Evolutionary conservation across 2,329 filamentous ascomycete genomes (phyloP).

Genomic region (Aureobasidium lini): DNA sequence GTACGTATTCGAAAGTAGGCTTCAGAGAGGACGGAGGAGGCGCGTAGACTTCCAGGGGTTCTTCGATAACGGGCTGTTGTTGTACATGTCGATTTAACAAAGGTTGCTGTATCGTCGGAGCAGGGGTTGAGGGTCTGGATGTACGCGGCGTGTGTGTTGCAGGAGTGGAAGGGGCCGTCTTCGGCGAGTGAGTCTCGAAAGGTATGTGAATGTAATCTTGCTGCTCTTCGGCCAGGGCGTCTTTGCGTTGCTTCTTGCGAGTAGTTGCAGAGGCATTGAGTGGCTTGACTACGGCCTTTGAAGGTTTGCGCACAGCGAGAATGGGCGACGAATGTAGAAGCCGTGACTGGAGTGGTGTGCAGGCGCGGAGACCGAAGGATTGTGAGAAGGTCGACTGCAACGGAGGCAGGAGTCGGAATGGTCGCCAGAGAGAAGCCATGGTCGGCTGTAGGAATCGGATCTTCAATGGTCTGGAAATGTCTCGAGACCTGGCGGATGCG

Average conservation of each 20-base stretch:
- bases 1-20: not conserved
- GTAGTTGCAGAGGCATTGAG: not conserved
- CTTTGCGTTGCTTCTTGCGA: constrained; percentile 2
- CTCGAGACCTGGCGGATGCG: not conserved
- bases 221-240: not conserved
- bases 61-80: not conserved
- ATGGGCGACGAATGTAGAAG: not conserved
- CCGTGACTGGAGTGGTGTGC: not conserved
- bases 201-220: not conserved
- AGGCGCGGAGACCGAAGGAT: not conserved
- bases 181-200: not conserved
- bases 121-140: not conserved
- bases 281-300: not conserved
- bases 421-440: constrained; percentile 10
- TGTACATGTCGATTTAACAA: not conserved
- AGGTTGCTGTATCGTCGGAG: not conserved
- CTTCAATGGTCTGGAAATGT: not conserved
- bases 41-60: not conserved
- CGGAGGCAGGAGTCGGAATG: not conserved
- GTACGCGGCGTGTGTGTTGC: not conserved
- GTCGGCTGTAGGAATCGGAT: not conserved
- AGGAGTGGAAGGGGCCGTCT: not conserved
- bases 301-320: not conserved
- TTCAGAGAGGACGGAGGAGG: not conserved
- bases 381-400: not conserved